Evolutionary conservation across 176 grass and related monocot species (phyloP).

Genomic region (Phoenix dactylifera): DNA sequence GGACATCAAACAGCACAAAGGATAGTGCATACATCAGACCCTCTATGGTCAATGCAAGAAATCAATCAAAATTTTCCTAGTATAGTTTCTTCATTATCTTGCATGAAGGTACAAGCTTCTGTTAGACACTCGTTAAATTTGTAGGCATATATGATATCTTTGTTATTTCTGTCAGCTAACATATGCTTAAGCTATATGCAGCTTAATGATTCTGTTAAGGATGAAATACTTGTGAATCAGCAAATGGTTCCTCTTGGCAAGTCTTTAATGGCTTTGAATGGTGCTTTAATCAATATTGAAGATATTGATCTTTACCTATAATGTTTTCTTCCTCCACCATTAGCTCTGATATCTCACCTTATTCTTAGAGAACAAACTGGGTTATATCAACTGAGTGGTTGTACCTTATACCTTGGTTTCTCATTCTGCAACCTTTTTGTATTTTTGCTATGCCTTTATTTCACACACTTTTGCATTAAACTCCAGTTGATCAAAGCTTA

Average conservation of each 20-base stretch:
- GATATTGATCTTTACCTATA: slow-evolving; percentile 98
- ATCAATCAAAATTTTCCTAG: slow-evolving; percentile 98
- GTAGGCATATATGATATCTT: slow-evolving; percentile 3
- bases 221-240: slow-evolving; percentile 93
- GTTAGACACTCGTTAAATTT: not conserved
- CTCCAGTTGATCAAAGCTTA: no score
- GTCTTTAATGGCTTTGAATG: slow-evolving; percentile 93
- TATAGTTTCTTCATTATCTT: slow-evolving; percentile 93
- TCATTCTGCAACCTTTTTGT: no score
- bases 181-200: not conserved
- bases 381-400: no score
- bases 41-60: slow-evolving; percentile 96
- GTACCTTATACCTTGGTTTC: no score
- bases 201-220: slow-evolving; percentile 64
- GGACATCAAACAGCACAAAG: slow-evolving; percentile 94
- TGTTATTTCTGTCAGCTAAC: slow-evolving; percentile 10
- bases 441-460: no score
- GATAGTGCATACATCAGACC: slow-evolving; percentile 90
- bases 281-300: slow-evolving; percentile 95
- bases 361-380: no score
- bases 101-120: slow-evolving; percentile 58
- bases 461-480: no score
- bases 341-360: no score
- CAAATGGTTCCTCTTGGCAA: slow-evolving; percentile 98
- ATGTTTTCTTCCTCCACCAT: slow-evolving; percentile 16